phyloP scores from a whole-genome alignment of 441 rosid genomes.

The Arabidopsis hybrid region DNA sequence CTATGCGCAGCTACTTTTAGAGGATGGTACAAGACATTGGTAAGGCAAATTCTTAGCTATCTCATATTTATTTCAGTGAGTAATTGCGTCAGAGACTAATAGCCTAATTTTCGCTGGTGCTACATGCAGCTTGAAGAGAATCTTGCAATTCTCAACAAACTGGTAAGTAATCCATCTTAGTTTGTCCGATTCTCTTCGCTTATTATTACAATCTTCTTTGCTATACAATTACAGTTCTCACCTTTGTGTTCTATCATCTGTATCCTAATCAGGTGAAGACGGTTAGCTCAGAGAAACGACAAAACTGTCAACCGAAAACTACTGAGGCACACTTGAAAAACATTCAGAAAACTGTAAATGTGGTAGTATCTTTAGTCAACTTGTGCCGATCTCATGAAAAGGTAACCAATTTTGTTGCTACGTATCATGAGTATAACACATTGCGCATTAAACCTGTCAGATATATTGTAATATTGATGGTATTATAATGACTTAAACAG shows the following conservation, averaged over 20 bases:
- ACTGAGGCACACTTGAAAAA: constrained; percentile 55
- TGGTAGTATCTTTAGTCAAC: constrained; percentile 76
- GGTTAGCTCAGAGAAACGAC: constrained; percentile 52
- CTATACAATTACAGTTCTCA: constrained; percentile 19
- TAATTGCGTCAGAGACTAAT: background rate
- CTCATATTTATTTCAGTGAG: constrained; percentile 17
- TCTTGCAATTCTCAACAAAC: constrained; percentile 59
- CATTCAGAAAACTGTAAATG: constrained; percentile 67
- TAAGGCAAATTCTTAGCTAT: constrained; percentile 42
- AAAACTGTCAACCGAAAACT: constrained; percentile 50
- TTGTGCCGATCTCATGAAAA: constrained; percentile 71
- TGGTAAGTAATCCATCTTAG: constrained; percentile 55
- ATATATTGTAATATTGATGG: background rate
- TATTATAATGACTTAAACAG: constrained; percentile 45
- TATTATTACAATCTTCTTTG: constrained; percentile 15
- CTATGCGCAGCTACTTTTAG: constrained; percentile 70
- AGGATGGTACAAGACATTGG: constrained; percentile 82
- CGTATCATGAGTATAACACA: background rate
- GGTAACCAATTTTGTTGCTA: constrained; percentile 49
- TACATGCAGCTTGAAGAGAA: constrained; percentile 81
- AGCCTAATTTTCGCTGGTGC: constrained; percentile 19
- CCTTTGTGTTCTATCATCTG: constrained; percentile 4
- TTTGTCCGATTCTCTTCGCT: background rate
- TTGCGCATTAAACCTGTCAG: background rate
- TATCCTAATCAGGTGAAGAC: constrained; percentile 64